phyloP scores from a whole-genome alignment of 2,329 filamentous ascomycete genomes.

The Chaetothyriales sp. region DNA sequence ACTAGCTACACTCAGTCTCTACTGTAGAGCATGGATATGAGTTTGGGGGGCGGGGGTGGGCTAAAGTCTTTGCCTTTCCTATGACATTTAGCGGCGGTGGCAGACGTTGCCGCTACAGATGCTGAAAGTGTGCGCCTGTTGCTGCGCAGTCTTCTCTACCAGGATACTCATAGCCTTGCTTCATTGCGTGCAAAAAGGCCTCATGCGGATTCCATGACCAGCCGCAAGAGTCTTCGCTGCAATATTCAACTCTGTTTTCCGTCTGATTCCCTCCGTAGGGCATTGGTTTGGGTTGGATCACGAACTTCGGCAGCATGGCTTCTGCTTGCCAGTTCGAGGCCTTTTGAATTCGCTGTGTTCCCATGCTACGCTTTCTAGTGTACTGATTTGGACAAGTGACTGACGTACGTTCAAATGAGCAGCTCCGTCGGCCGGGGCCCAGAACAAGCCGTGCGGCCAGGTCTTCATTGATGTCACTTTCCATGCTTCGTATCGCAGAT shows the following conservation, averaged over 20 bases:
- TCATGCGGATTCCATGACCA: background rate
- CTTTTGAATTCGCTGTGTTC: background rate
- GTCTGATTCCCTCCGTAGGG: background rate
- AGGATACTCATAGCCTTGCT: background rate
- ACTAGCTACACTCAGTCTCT: too few relatives aligned
- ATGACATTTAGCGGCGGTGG: background rate
- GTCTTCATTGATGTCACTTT: background rate
- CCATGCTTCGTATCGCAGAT: background rate
- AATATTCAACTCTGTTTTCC: background rate
- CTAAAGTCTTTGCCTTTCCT: background rate
- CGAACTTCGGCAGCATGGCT: background rate
- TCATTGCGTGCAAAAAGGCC: background rate
- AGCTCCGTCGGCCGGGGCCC: background rate
- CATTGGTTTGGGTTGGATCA: background rate
- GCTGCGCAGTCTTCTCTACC: background rate
- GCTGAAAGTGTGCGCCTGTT: background rate
- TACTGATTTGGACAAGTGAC: background rate
- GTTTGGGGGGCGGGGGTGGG: background rate
- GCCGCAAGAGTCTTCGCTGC: background rate
- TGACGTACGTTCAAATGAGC: background rate
- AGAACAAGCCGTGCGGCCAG: background rate
- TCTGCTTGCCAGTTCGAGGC: background rate
- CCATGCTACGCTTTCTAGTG: background rate
- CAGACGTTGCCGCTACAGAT: background rate
- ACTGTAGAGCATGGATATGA: background rate